Conservation (phyloP, 805 yeast species). For the Brettanomyces nanus region DNA sequence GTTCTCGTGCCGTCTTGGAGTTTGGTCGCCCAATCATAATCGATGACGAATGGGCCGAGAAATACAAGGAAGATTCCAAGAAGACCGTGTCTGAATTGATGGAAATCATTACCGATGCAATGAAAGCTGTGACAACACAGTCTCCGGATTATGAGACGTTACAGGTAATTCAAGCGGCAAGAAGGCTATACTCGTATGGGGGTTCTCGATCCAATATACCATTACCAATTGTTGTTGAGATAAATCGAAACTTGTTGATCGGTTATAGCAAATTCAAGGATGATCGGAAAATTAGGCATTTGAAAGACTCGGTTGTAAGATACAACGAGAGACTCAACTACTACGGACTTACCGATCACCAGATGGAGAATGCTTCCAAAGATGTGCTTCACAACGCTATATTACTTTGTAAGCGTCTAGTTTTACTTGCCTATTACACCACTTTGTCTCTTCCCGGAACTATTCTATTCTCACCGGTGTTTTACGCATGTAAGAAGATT, state of each 20-base stretch:
- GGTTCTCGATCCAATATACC: constrained; percentile 40
- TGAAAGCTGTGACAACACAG: constrained; percentile 76
- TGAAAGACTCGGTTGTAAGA: constrained; percentile 53
- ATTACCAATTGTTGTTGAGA: constrained; percentile 76
- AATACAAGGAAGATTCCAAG: constrained; percentile 57
- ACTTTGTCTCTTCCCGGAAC: constrained; percentile 79
- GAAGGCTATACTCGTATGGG: constrained; percentile 69
- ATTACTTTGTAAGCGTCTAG: constrained; percentile 48
- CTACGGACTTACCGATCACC: constrained; percentile 64
- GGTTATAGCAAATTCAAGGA: constrained; percentile 74
- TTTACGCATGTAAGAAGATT: constrained; percentile 62
- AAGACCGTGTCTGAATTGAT: constrained; percentile 64
- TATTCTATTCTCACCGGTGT: constrained; percentile 80
- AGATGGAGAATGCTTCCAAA: constrained; percentile 48
- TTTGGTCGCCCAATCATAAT: constrained; percentile 82
- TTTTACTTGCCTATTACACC: constrained; percentile 46
- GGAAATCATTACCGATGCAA: constrained; percentile 55
- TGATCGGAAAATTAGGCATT: constrained; percentile 56
- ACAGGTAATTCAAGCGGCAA: constrained; percentile 85
- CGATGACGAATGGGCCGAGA: constrained; percentile 47
- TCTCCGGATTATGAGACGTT: constrained; percentile 84
- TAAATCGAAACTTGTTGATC: constrained; percentile 75
- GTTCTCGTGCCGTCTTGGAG: constrained; percentile 92
- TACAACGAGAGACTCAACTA: constrained; percentile 62
- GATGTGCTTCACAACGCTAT: constrained; percentile 41